A percentile compares a stretch with the other conserved stretches of the same genome.
phyloP scores from a whole-genome alignment of 1,139 yeast species.

The Blastobotrys elegans region DNA sequence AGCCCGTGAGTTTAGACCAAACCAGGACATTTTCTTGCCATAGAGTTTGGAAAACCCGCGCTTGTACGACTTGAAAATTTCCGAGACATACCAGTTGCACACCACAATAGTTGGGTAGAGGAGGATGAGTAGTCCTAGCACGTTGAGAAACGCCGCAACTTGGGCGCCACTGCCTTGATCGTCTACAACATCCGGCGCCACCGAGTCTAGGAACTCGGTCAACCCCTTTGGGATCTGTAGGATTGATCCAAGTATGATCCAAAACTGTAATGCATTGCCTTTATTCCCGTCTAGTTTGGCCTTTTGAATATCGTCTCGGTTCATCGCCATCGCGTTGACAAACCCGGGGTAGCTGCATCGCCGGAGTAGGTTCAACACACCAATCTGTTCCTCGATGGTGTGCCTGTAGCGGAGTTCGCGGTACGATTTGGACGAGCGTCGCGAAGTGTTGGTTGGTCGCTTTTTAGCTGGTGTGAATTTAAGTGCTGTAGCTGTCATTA shows the following conservation, averaged over 20 bases:
- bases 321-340: background rate
- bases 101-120: conserved; percentile 3
- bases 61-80: background rate
- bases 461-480: background rate
- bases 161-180: background rate
- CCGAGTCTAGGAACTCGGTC: conserved; percentile 1
- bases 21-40: background rate
- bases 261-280: conserved; percentile 7
- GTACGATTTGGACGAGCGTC: background rate
- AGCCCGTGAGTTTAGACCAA: background rate
- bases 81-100: conserved; percentile 2
- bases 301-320: conserved; percentile 3
- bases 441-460: background rate
- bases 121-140: conserved; percentile 1
- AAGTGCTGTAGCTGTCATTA: conserved; percentile 3
- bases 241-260: conserved; percentile 4
- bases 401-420: conserved; percentile 3
- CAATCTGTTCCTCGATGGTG: conserved; percentile 7
- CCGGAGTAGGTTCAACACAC: conserved; percentile 2
- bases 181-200: background rate
- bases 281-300: background rate
- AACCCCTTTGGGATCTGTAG: conserved; percentile 4
- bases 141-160: conserved; percentile 3
- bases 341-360: conserved; percentile 4
- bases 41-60: conserved; percentile 4